Percentiles rank a stretch among this genome's conserved stretches.
These are phyloP conservation scores for Pyrus communis DNA, from an alignment of 306 rosid genomes.

Conservation along the genomic window DNA sequence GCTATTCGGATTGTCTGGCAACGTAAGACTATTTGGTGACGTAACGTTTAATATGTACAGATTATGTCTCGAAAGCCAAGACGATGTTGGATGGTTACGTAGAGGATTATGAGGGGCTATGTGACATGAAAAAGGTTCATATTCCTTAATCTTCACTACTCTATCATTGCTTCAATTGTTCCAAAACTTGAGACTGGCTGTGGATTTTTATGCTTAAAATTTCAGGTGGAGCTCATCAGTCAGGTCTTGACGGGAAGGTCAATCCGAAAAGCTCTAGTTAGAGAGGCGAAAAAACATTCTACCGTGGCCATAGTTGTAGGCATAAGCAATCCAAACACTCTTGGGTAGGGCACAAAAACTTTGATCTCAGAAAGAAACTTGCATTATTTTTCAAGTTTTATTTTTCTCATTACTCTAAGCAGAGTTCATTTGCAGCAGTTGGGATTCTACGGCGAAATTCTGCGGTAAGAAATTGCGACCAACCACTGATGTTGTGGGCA, in stretches of 20 bases:
- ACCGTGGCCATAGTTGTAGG: conserved; percentile 69
- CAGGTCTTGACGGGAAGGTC: conserved; percentile 57
- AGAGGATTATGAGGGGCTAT: conserved; percentile 60
- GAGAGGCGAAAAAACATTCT: conserved; percentile 57
- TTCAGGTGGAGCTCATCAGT: conserved; percentile 58
- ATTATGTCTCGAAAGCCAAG: conserved; percentile 35
- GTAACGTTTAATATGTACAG: conserved; percentile 18
- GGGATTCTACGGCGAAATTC: conserved; percentile 59
- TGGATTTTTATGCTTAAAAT: conserved; percentile 12
- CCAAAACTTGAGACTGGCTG: background rate
- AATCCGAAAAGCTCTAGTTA: conserved; percentile 42
- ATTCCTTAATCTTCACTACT: background rate
- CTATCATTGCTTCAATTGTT: background rate
- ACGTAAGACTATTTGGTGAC: background rate
- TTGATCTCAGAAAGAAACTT: background rate
- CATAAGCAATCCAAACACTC: conserved; percentile 24
- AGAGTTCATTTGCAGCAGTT: conserved; percentile 36
- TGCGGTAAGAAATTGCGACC: conserved; percentile 57
- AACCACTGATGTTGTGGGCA: conserved; percentile 57
- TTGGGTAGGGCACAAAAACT: conserved; percentile 43
- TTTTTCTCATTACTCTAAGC: conserved; percentile 19
- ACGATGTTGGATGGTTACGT: conserved; percentile 50
- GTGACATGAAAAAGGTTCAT: conserved; percentile 57
- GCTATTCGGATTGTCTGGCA: background rate
- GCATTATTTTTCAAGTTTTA: conserved; percentile 9